Evolutionary conservation across 2,329 filamentous ascomycete genomes (phyloP).

Genomic region (Botryotinia globosa): DNA sequence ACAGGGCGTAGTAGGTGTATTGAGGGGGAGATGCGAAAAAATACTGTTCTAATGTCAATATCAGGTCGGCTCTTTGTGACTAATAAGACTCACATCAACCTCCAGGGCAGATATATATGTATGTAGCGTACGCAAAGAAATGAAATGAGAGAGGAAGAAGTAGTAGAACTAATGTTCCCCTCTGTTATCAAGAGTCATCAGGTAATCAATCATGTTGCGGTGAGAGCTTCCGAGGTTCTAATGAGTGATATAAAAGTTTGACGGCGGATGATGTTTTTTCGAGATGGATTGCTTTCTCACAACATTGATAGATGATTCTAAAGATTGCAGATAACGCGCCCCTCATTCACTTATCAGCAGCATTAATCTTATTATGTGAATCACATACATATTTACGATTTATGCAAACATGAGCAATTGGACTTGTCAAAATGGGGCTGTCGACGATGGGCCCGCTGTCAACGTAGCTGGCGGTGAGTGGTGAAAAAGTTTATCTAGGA

Average conservation of each 20-base stretch:
- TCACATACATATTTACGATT: constrained; percentile 7
- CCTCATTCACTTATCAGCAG: constrained; percentile 12
- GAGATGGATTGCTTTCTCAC: neutral
- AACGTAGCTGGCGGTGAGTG: constrained; percentile 20
- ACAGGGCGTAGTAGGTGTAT: neutral
- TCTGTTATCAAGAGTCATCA: constrained; percentile 8
- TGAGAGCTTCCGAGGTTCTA: constrained; percentile 13
- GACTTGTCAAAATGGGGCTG: constrained; percentile 7
- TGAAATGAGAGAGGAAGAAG: constrained; percentile 8
- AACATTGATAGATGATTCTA: neutral
- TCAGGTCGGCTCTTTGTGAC: neutral
- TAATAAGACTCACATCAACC: neutral
- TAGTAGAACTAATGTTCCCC: constrained; percentile 11
- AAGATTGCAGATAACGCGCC: neutral
- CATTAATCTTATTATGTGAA: constrained; percentile 1
- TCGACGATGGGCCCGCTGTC: neutral
- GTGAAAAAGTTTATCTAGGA: neutral
- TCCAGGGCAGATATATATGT: constrained; percentile 3
- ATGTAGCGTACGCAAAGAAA: neutral
- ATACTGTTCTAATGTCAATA: constrained; percentile 7
- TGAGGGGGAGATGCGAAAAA: neutral
- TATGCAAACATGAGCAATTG: constrained; percentile 7
- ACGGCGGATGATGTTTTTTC: neutral
- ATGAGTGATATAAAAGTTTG: constrained; percentile 2
- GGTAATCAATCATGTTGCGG: constrained; percentile 19